phyloP scores from a whole-genome alignment of 345 rosid genomes.

The Gossypium australe region DNA sequence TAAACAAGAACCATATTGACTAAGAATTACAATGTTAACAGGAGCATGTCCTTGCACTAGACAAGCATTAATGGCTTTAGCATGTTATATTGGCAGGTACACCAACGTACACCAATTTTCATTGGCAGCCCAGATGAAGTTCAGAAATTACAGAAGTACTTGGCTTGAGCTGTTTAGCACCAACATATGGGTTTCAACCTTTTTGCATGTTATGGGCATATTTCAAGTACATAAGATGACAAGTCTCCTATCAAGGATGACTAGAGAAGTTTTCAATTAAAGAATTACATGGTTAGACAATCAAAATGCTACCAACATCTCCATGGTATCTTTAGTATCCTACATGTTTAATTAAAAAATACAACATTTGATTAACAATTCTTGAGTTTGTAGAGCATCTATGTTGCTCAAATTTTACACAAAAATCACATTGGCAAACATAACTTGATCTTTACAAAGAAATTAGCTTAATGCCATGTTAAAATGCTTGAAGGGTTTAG shows the following conservation, averaged over 20 bases:
- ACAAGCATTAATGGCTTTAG: background rate
- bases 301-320: background rate
- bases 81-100: constrained; percentile 24
- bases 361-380: background rate
- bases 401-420: background rate
- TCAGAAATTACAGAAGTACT: constrained; percentile 26
- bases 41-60: background rate
- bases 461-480: background rate
- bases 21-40: background rate
- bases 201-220: background rate
- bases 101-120: constrained; percentile 35
- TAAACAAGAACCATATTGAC: background rate
- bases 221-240: background rate
- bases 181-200: background rate
- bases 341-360: background rate
- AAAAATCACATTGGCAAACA: background rate
- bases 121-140: constrained; percentile 38
- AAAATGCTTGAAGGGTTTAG: background rate
- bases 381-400: background rate
- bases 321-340: background rate
- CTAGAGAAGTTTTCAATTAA: background rate
- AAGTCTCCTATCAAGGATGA: background rate
- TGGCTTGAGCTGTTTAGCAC: constrained; percentile 29
- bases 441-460: constrained; percentile 2
- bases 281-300: background rate